These are phyloP conservation scores for Colletotrichum sp. DNA, from an alignment of 2,329 filamentous ascomycete genomes.

Conservation along the genomic window DNA sequence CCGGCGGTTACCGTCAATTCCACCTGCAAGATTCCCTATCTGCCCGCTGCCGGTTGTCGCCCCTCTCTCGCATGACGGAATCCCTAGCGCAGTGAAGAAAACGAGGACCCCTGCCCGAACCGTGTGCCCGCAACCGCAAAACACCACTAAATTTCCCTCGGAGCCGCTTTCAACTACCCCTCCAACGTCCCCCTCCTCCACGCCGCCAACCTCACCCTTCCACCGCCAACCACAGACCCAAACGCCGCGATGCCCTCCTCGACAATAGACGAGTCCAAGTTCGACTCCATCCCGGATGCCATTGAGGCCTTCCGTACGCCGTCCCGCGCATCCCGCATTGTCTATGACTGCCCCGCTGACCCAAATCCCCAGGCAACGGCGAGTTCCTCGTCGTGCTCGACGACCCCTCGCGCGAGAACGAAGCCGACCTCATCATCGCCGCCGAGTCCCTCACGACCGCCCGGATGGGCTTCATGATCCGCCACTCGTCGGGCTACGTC, in stretches of 20 bases:
- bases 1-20: not conserved
- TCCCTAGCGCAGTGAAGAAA: slow-evolving; percentile 1
- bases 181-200: not conserved
- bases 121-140: not conserved
- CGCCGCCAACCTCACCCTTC: not conserved
- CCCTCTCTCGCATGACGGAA: slow-evolving; percentile 6
- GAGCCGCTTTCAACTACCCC: slow-evolving; percentile 7
- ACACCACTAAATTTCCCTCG: not conserved
- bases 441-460: slow-evolving; percentile 82
- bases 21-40: not conserved
- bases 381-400: slow-evolving; percentile 97
- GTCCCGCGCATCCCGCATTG: not conserved
- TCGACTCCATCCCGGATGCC: slow-evolving; percentile 70
- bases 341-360: not conserved
- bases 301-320: slow-evolving; percentile 68
- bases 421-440: slow-evolving; percentile 97
- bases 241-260: slow-evolving; percentile 52
- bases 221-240: not conserved
- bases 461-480: slow-evolving; percentile 96
- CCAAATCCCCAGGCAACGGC: slow-evolving; percentile 63
- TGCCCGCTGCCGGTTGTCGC: not conserved
- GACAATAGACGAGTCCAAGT: slow-evolving; percentile 57
- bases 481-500: slow-evolving; percentile 87
- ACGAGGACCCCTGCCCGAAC: not conserved
- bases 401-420: slow-evolving; percentile 90